Conservation (phyloP, 1,139 yeast species). For the Candida sanyaensis region DNA sequence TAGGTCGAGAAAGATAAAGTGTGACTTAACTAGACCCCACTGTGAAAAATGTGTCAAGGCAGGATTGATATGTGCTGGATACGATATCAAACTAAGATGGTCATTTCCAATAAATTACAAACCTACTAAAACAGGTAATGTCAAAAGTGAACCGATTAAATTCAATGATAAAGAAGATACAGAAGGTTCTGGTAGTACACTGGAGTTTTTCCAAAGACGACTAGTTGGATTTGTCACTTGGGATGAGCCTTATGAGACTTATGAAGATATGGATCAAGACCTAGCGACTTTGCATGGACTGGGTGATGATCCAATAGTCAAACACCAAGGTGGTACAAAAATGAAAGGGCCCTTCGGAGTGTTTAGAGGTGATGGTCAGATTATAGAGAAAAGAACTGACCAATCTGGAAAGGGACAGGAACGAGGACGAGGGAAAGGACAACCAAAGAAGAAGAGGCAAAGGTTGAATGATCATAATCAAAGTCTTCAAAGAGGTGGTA, state of each 20-base stretch:
- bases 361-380: slow-evolving; percentile 32
- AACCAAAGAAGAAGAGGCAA: neutral
- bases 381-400: slow-evolving; percentile 7
- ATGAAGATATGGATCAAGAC: slow-evolving; percentile 82
- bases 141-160: slow-evolving; percentile 26
- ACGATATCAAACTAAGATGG: slow-evolving; percentile 82
- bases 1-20: slow-evolving; percentile 48
- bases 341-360: slow-evolving; percentile 84
- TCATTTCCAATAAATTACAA: slow-evolving; percentile 55
- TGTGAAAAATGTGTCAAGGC: slow-evolving; percentile 46
- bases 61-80: slow-evolving; percentile 75
- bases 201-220: slow-evolving; percentile 64
- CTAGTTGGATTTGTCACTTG: slow-evolving; percentile 77
- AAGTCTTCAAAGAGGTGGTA: neutral
- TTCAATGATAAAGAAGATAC: slow-evolving; percentile 25
- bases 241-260: slow-evolving; percentile 60
- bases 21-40: slow-evolving; percentile 46
- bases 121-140: slow-evolving; percentile 26
- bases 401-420: neutral
- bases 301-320: slow-evolving; percentile 36
- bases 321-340: slow-evolving; percentile 49
- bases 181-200: slow-evolving; percentile 17
- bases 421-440: neutral
- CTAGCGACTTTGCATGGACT: slow-evolving; percentile 63
- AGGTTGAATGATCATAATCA: neutral